Percentiles rank a stretch among this genome's conserved stretches.
phyloP scores from a whole-genome alignment of 306 rosid species.

The Gastrolobium villosum region DNA sequence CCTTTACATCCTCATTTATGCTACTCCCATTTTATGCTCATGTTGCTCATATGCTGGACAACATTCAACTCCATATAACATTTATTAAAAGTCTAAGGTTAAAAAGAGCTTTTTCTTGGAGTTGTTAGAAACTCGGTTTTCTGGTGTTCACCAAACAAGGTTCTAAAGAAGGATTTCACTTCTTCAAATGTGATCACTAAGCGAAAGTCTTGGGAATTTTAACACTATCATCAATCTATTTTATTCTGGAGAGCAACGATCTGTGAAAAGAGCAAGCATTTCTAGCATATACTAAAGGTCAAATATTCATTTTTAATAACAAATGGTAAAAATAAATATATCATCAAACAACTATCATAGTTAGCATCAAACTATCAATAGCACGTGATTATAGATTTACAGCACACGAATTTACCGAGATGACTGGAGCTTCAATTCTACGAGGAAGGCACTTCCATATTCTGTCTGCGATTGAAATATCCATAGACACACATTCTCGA shows the following conservation, averaged over 20 bases:
- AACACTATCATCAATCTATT: conserved; percentile 19
- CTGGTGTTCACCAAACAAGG: conserved; percentile 38
- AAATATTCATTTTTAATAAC: not conserved
- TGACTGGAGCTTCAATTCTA: conserved; percentile 65
- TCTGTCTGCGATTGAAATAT: conserved; percentile 70
- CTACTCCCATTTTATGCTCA: too few species aligned
- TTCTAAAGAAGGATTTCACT: conserved; percentile 20
- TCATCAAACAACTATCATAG: conserved; percentile 30
- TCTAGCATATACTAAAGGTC: conserved; percentile 24
- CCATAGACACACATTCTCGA: conserved; percentile 54
- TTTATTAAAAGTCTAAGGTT: conserved; percentile 1
- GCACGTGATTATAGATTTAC: conserved; percentile 27
- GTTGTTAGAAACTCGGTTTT: conserved; percentile 2
- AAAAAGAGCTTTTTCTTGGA: conserved; percentile 30
- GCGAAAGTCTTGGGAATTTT: conserved; percentile 16
- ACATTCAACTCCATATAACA: too few species aligned
- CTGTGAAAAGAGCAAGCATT: not conserved
- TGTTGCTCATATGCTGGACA: too few species aligned
- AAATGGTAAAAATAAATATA: conserved; percentile 26
- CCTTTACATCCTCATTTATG: too few species aligned
- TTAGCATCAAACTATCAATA: conserved; percentile 19
- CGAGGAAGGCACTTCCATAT: conserved; percentile 82
- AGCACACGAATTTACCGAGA: conserved; percentile 55
- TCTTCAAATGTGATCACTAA: conserved; percentile 24
- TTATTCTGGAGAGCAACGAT: conserved; percentile 25